Base-by-base conservation (phyloP, 1,139 yeast species). In the Wickerhamomyces sp. region DNA sequence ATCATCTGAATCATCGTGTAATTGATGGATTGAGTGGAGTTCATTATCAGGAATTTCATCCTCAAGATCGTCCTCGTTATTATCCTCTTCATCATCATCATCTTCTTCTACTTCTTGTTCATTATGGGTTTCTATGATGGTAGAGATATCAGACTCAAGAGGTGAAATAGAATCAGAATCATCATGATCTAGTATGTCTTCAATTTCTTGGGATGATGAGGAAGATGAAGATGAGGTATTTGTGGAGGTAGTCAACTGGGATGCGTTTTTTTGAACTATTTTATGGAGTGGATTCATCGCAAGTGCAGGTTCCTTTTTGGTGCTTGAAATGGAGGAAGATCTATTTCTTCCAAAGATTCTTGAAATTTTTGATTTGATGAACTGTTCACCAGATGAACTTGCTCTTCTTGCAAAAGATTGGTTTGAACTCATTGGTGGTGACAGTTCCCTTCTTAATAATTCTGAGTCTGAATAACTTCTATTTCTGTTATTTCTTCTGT, bases 401-500 rank as follows among this genome's bases (percentile, higher is more conserved):
- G 54, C 54, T 32, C 59, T 46, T 48, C 56, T 52, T n/a, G 47
- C 45, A 10, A 37, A 37, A 5, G 34, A 29, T 10, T 32, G 34
- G 9, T 34, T 7, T 10, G 30, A 23, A 31, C 7, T 23, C 15
- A 42, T 40, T 36, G 57, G 54, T 10, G 54, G 56, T 10, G 55
- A 53, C 32, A 57, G 37, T 42, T 57, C 57, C 36, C 61, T 52
- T 46, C 60, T 44, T 9, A 52, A 45, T 10, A 55, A 36, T 14
- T 52, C 59, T 6, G 57, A 31, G 36, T 54, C 59, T 1, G 57
- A 54, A 41, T 54, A 50, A 3, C 56, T 51, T 40, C 58, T 52
- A 39, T 60, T 51, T 48, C 58, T 50, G 23, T 55, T 51, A 18
- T 65, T 59, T 44, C 67, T 50, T 43, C 66, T 56, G 45, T 78